phyloP scores from a whole-genome alignment of 805 yeast genomes.

The Starmerella vaccinii region DNA sequence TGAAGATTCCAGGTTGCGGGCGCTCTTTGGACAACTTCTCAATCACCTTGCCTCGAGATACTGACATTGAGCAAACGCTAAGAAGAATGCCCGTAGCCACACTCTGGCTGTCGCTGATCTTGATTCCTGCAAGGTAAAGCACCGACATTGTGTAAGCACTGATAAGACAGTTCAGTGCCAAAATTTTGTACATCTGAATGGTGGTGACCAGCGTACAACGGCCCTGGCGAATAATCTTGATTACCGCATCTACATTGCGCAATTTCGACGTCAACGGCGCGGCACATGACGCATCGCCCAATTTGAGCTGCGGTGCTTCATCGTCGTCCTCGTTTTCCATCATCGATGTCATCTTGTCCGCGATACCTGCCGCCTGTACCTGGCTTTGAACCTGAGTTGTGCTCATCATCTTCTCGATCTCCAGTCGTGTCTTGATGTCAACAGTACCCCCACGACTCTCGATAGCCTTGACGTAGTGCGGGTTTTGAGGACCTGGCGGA shows the following conservation, averaged over 20 bases:
- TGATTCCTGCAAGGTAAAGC: slow-evolving; percentile 90
- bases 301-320: slow-evolving; percentile 85
- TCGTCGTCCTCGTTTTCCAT: slow-evolving; percentile 47
- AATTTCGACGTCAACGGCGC: slow-evolving; percentile 97
- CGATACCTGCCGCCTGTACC: slow-evolving; percentile 38
- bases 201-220: slow-evolving; percentile 96
- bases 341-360: slow-evolving; percentile 54
- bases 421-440: slow-evolving; percentile 40
- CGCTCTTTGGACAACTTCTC: slow-evolving; percentile 83
- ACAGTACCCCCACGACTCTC: slow-evolving; percentile 73
- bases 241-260: slow-evolving; percentile 82
- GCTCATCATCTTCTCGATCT: slow-evolving; percentile 32
- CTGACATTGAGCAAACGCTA: slow-evolving; percentile 88
- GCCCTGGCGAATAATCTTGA: slow-evolving; percentile 92
- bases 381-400: slow-evolving; percentile 34
- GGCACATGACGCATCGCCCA: slow-evolving; percentile 98
- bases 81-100: slow-evolving; percentile 87
- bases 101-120: slow-evolving; percentile 97
- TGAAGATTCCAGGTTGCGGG: slow-evolving; percentile 96
- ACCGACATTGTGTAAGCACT: slow-evolving; percentile 93
- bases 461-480: slow-evolving; percentile 74
- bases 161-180: slow-evolving; percentile 92
- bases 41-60: slow-evolving; percentile 85
- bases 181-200: slow-evolving; percentile 95
- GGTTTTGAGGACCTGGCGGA: slow-evolving; percentile 92